Conservation (phyloP, 1,139 yeast species). For the Pneumocystis jirovecii region DNA sequence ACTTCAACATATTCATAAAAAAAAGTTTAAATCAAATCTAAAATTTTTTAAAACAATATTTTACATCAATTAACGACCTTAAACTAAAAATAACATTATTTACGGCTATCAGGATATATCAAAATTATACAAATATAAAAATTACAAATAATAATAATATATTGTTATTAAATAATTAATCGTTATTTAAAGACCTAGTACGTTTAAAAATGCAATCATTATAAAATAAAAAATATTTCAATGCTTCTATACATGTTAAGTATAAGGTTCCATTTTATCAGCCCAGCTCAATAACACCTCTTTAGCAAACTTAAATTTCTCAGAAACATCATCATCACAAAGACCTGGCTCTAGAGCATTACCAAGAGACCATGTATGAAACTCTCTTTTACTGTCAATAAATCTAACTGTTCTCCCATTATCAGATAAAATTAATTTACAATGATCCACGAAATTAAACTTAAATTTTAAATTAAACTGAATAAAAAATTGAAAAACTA, state of each 20-base stretch:
- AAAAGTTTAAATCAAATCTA: neutral
- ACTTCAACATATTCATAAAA: neutral
- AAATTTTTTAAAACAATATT: neutral
- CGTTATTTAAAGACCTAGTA: neutral
- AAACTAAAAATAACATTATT: neutral
- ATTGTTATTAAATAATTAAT: neutral
- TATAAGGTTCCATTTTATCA: neutral
- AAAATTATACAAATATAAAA: neutral
- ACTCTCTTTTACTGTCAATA: slow-evolving; percentile 57
- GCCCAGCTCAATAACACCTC: neutral
- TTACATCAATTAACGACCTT: neutral
- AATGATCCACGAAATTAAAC: slow-evolving; percentile 47
- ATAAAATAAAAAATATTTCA: neutral
- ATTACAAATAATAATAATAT: neutral
- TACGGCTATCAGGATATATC: neutral
- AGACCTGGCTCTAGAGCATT: neutral
- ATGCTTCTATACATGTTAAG: neutral
- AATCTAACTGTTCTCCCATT: slow-evolving; percentile 66
- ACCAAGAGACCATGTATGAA: slow-evolving; percentile 2
- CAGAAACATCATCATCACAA: neutral
- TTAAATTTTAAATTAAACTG: slow-evolving; percentile 26
- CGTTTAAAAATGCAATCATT: neutral
- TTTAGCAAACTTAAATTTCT: neutral
- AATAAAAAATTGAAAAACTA: slow-evolving; percentile 24
- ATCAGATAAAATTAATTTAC: slow-evolving; percentile 66